A percentile compares a stretch with the other conserved stretches of the same genome.
Conservation (phyloP, 2,329 filamentous ascomycete genomes). For the Nemania sp. region DNA sequence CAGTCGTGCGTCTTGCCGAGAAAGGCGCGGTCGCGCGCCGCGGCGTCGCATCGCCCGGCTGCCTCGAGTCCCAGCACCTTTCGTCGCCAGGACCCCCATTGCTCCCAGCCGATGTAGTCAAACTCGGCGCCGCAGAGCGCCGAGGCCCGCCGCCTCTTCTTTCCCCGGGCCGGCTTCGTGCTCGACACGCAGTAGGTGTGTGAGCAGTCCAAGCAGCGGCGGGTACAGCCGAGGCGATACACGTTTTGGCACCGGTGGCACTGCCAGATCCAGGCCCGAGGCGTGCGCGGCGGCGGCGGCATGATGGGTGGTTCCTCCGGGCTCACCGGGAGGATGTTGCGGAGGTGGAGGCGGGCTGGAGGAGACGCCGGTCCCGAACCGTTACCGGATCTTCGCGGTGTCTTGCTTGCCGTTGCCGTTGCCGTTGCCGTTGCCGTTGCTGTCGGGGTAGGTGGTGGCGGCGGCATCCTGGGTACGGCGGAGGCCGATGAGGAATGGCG, state of each 20-base stretch:
- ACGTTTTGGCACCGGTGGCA: slow-evolving; percentile 41
- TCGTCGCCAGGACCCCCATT: slow-evolving; percentile 40
- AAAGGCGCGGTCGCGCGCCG: slow-evolving; percentile 33
- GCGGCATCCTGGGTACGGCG: neutral
- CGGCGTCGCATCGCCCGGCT: slow-evolving; percentile 38
- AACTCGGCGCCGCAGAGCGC: slow-evolving; percentile 37
- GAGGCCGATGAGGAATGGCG: slow-evolving; percentile 3
- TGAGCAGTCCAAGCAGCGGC: slow-evolving; percentile 41
- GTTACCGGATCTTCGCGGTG: slow-evolving; percentile 3
- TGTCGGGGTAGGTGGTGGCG: neutral
- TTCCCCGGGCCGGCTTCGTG: slow-evolving; percentile 14
- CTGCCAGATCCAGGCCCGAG: slow-evolving; percentile 43
- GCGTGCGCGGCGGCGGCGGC: slow-evolving; percentile 31
- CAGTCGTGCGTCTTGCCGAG: slow-evolving; percentile 31
- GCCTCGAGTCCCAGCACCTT: slow-evolving; percentile 34
- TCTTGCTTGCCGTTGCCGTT: slow-evolving; percentile 6
- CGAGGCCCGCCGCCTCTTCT: slow-evolving; percentile 28
- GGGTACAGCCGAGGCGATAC: slow-evolving; percentile 42
- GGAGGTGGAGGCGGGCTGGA: slow-evolving; percentile 38
- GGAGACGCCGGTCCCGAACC: slow-evolving; percentile 29
- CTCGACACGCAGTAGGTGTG: slow-evolving; percentile 36
- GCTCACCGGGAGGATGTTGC: slow-evolving; percentile 35
- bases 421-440: neutral
- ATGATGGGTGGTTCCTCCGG: slow-evolving; percentile 35
- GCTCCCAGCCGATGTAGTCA: slow-evolving; percentile 39